phyloP scores from a whole-genome alignment of 2,329 filamentous ascomycete genomes.

The Daldinia eschscholtzii region DNA sequence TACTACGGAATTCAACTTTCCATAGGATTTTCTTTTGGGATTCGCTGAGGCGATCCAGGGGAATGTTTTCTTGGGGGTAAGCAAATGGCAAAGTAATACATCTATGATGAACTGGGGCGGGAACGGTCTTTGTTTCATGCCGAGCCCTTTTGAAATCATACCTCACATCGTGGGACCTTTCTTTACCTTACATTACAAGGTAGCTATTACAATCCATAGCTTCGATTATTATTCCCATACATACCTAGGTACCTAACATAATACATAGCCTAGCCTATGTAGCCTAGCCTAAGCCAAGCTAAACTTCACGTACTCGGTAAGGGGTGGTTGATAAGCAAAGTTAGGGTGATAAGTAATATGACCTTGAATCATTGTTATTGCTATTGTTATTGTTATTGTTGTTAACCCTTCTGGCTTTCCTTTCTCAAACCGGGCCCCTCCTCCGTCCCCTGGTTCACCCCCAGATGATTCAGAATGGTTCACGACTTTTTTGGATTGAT shows the following conservation, averaged over 20 bases:
- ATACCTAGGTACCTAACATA: too few species aligned
- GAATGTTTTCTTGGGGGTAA: slow-evolving; percentile 18
- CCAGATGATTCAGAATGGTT: slow-evolving; percentile 24
- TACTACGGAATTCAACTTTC: slow-evolving; percentile 10
- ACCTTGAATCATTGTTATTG: background rate
- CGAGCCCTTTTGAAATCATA: slow-evolving; percentile 23
- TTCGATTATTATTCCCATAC: background rate
- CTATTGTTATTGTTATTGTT: background rate
- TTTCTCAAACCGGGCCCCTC: background rate
- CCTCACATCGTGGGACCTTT: too few species aligned
- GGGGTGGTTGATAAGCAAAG: background rate
- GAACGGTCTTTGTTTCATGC: slow-evolving; percentile 25
- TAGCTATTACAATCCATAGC: background rate
- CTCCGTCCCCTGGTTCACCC: background rate
- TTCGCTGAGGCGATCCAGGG: slow-evolving; percentile 28
- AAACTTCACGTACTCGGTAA: background rate
- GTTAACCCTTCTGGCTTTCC: background rate
- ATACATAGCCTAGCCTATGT: too few species aligned
- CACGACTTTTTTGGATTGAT: slow-evolving; percentile 14
- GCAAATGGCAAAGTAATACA: background rate
- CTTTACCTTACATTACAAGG: too few species aligned
- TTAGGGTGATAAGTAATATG: background rate
- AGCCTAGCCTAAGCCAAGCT: too few species aligned
- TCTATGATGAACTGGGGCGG: slow-evolving; percentile 18
- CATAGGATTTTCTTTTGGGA: slow-evolving; percentile 16